phyloP scores from a whole-genome alignment of 441 rosid species.

The Cnidoscolus chayamansa region DNA sequence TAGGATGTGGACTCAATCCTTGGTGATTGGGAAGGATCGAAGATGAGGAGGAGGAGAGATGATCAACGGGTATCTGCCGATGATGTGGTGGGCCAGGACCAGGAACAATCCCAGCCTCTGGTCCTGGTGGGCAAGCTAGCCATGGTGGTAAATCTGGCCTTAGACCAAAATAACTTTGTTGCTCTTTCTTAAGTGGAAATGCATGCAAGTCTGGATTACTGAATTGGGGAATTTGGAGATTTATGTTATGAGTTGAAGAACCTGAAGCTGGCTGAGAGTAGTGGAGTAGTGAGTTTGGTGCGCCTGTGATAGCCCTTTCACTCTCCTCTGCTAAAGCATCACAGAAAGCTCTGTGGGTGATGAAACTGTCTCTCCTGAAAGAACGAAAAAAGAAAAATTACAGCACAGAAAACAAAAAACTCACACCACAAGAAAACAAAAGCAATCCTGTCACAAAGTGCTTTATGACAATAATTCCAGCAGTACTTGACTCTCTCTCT shows the following conservation, averaged over 20 bases:
- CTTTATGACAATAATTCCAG: constrained; percentile 17
- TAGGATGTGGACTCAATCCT: constrained; percentile 48
- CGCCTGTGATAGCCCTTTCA: constrained; percentile 39
- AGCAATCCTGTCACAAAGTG: constrained; percentile 24
- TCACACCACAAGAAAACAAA: constrained; percentile 36
- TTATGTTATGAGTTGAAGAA: constrained; percentile 17
- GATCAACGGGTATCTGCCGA: constrained; percentile 31
- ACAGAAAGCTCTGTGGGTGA: constrained; percentile 53
- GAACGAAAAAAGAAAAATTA: not conserved
- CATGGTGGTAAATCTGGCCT: constrained; percentile 49
- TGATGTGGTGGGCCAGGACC: constrained; percentile 25
- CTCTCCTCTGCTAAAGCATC: constrained; percentile 61
- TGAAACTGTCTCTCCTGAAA: constrained; percentile 52
- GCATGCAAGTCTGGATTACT: constrained; percentile 29
- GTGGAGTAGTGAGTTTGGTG: constrained; percentile 32
- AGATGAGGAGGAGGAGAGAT: constrained; percentile 40
- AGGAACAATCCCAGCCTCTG: constrained; percentile 5
- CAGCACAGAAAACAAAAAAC: constrained; percentile 17
- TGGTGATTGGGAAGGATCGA: constrained; percentile 28
- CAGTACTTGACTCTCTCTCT: constrained; percentile 21
- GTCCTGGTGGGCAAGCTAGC: constrained; percentile 38
- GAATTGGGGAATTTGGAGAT: constrained; percentile 39
- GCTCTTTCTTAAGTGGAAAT: constrained; percentile 50
- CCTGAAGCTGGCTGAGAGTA: constrained; percentile 20
- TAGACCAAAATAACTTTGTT: constrained; percentile 25